phyloP scores from a whole-genome alignment of 148 eudicot species.

The Vaccinium myrtillus region DNA sequence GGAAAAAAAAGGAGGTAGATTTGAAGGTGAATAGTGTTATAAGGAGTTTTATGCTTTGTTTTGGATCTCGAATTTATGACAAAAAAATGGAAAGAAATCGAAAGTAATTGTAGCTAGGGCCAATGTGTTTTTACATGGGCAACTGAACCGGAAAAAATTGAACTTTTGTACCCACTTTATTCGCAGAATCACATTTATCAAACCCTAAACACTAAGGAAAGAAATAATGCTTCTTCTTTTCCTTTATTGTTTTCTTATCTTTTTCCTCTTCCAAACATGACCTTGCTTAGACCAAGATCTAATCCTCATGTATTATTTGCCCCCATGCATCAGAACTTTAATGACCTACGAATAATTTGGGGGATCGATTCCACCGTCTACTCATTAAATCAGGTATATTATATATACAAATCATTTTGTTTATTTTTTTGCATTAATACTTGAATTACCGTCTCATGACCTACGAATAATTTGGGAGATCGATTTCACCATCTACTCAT shows the following conservation, averaged over 20 bases:
- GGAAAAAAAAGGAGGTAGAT: background rate
- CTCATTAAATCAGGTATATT: background rate
- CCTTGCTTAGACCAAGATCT: background rate
- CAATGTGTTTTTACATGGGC: background rate
- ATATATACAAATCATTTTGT: no score
- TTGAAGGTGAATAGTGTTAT: background rate
- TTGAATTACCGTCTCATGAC: background rate
- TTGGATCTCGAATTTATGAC: background rate
- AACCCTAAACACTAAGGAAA: background rate
- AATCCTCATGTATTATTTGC: background rate
- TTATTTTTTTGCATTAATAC: no score
- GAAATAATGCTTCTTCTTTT: background rate
- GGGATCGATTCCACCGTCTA: no score
- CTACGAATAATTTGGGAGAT: no score
- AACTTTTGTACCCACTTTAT: background rate
- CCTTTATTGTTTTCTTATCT: background rate
- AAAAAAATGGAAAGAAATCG: background rate
- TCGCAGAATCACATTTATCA: background rate
- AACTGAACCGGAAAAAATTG: background rate
- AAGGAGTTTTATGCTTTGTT: background rate
- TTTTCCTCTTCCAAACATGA: background rate
- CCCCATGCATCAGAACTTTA: background rate
- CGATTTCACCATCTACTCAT: background rate
- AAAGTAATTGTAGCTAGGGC: background rate
- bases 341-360: background rate